Evolutionary conservation across 441 rosid species (phyloP).

Genomic region (Arabidopsis hybrid): DNA sequence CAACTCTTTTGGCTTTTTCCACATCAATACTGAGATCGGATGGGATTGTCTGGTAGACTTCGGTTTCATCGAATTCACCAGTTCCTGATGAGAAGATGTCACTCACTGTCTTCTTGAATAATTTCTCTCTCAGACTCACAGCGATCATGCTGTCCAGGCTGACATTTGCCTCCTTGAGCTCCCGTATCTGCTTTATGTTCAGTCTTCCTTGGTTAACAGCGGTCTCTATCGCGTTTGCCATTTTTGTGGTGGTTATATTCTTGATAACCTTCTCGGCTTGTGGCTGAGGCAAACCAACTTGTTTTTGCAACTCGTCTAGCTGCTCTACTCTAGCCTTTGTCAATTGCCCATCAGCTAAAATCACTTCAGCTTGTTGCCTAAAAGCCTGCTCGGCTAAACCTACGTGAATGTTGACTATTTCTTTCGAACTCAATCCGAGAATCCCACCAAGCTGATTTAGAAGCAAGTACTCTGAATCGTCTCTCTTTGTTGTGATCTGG

Average conservation of each 20-base stretch:
- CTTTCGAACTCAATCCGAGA: constrained; percentile 77
- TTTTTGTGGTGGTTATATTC: constrained; percentile 86
- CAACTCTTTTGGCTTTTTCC: constrained; percentile 76
- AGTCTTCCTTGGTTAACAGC: constrained; percentile 85
- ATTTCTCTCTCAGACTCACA: constrained; percentile 73
- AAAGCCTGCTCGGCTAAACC: constrained; percentile 91
- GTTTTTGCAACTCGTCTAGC: constrained; percentile 80
- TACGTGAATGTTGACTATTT: constrained; percentile 81
- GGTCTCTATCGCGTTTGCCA: constrained; percentile 89
- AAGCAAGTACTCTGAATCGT: constrained; percentile 74
- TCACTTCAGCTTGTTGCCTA: constrained; percentile 92
- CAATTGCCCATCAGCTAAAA: constrained; percentile 95
- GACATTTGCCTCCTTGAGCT: constrained; percentile 84
- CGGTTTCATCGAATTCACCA: constrained; percentile 90
- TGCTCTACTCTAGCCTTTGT: constrained; percentile 86
- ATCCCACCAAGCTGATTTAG: constrained; percentile 95
- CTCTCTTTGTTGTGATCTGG: constrained; percentile 73
- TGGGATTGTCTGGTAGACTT: constrained; percentile 62
- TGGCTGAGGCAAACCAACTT: constrained; percentile 84
- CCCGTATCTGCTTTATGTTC: constrained; percentile 85
- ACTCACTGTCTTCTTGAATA: constrained; percentile 70
- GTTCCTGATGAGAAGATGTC: constrained; percentile 97
- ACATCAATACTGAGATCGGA: constrained; percentile 50
- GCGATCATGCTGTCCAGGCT: constrained; percentile 85
- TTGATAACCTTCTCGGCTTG: constrained; percentile 86